Conservation (phyloP, 140 eudicot species). For the Senecio squalidus region DNA sequence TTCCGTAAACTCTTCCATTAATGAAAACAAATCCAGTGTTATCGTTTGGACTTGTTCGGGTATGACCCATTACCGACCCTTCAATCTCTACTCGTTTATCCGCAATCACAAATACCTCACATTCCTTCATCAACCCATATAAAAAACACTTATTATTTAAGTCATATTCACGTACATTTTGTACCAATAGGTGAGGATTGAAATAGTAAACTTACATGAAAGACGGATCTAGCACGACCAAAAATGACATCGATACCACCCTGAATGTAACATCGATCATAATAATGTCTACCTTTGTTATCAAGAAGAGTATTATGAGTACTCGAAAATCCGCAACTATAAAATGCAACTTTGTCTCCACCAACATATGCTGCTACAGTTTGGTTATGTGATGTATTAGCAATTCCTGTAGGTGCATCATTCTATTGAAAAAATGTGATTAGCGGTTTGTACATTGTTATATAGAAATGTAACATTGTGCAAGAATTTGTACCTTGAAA, state of each 20-base stretch:
- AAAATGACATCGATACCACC: constrained; percentile 82
- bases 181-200: too few relatives aligned
- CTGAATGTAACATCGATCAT: constrained; percentile 66
- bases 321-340: constrained; percentile 77
- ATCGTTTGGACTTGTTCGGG: constrained; percentile 35
- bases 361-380: constrained; percentile 81
- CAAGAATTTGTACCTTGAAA: constrained; percentile 58
- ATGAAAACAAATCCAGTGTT: constrained; percentile 64
- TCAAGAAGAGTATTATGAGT: constrained; percentile 76
- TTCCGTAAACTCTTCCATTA: constrained; percentile 53
- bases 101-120: constrained; percentile 65
- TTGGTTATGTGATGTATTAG: constrained; percentile 49
- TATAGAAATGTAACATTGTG: background rate
- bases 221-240: constrained; percentile 71
- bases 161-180: too few relatives aligned
- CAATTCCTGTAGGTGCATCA: constrained; percentile 54
- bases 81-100: constrained; percentile 46
- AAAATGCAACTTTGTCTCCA: constrained; percentile 72
- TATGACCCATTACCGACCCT: constrained; percentile 70
- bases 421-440: constrained; percentile 35
- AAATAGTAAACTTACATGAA: constrained; percentile 42
- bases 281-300: constrained; percentile 72
- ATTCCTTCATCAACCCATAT: constrained; percentile 35
- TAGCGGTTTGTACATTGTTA: background rate
- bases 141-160: too few relatives aligned